Conservation (phyloP, 768 basidiomycete species). For the Russula abietina region DNA sequence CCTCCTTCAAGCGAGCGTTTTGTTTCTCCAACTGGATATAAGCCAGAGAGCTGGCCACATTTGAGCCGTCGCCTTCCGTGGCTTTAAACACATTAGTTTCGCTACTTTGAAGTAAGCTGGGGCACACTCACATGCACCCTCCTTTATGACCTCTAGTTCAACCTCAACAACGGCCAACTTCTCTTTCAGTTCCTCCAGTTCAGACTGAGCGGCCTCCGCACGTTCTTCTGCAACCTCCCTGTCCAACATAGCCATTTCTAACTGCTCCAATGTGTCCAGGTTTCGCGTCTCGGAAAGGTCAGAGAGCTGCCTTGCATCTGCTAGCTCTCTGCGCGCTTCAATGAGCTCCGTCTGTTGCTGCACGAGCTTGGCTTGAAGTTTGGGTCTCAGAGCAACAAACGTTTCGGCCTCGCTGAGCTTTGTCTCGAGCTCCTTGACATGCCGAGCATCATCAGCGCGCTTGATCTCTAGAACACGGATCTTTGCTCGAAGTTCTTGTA, state of each 20-base stretch:
- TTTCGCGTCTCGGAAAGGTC: constrained; percentile 64
- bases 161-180: constrained; percentile 72
- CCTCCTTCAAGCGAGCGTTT: constrained; percentile 93
- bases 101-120: not conserved
- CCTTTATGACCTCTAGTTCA: constrained; percentile 74
- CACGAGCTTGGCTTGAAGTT: constrained; percentile 83
- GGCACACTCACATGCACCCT: constrained; percentile 35
- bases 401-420: constrained; percentile 80
- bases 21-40: constrained; percentile 92
- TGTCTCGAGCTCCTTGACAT: constrained; percentile 76
- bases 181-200: constrained; percentile 76
- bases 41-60: constrained; percentile 53
- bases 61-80: constrained; percentile 31
- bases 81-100: constrained; percentile 22
- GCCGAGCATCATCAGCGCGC: constrained; percentile 79
- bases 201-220: constrained; percentile 70
- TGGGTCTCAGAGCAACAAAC: constrained; percentile 79
- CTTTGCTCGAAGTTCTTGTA: constrained; percentile 78
- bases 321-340: constrained; percentile 65
- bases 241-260: constrained; percentile 94
- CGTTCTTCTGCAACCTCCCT: constrained; percentile 96
- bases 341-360: constrained; percentile 76
- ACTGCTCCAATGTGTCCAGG: constrained; percentile 77
- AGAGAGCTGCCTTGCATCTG: constrained; percentile 71
- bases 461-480: constrained; percentile 81